Conservation (phyloP, 2,329 filamentous ascomycete species). For the Colletotrichum navitas region DNA sequence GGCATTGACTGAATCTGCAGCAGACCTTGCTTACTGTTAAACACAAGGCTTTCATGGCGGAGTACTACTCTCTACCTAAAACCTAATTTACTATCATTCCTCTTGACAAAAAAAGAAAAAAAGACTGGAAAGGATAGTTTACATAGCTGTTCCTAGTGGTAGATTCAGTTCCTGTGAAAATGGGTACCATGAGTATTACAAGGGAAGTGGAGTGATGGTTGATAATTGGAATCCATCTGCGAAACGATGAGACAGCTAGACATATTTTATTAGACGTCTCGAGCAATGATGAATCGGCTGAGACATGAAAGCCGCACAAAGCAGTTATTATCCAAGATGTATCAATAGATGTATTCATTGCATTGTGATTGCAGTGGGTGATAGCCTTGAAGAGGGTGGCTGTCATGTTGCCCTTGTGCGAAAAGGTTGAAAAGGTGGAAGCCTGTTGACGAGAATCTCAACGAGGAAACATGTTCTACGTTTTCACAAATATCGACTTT, state of each 20-base stretch:
- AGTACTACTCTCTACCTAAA: too few species aligned
- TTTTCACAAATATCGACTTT: slow-evolving; percentile 28
- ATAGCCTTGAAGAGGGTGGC: too few species aligned
- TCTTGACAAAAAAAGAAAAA: too few species aligned
- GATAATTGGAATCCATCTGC: neutral
- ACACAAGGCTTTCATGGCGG: neutral
- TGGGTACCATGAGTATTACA: too few species aligned
- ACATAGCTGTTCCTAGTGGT: neutral
- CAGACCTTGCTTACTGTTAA: neutral
- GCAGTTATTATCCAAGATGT: neutral
- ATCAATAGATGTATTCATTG: neutral
- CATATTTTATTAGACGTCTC: neutral
- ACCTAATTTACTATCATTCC: too few species aligned
- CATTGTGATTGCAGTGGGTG: neutral
- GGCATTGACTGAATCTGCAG: accelerated
- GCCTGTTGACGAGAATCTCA: neutral
- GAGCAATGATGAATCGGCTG: neutral
- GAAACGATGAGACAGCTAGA: too few species aligned
- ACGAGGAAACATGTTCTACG: too few species aligned
- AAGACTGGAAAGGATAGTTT: too few species aligned
- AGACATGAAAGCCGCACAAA: neutral
- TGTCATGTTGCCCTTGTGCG: neutral
- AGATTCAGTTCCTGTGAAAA: neutral
- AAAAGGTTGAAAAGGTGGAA: neutral
- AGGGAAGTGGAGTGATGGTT: neutral